Percentiles rank a stretch among this genome's conserved stretches.
Evolutionary conservation across 257 asterid genomes (phyloP).

Genomic region (Solanum arcanum): DNA sequence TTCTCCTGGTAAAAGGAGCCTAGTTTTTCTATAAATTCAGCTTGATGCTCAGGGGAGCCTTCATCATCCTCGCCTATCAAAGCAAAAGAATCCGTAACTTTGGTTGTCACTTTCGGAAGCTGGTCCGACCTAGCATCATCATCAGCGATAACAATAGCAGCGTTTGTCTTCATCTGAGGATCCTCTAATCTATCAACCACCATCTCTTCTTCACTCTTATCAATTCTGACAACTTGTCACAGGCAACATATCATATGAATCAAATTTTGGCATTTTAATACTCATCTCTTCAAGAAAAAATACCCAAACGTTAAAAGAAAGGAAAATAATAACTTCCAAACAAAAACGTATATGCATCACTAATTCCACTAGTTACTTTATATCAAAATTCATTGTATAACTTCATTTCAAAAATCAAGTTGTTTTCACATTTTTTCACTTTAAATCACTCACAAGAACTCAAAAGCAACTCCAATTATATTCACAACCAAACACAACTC

Average conservation of each 20-base stretch:
- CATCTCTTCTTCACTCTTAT: conserved; percentile 40
- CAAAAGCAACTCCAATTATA: too few species aligned
- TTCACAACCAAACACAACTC: too few species aligned
- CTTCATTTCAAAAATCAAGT: too few species aligned
- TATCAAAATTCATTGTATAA: too few species aligned
- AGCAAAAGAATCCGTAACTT: conserved; percentile 12
- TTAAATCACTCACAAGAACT: too few species aligned
- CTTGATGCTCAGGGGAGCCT: conserved; percentile 83
- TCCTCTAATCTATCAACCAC: conserved; percentile 6
- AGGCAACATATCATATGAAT: background rate
- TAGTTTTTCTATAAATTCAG: conserved; percentile 57
- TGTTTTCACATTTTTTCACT: too few species aligned
- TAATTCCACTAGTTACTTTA: background rate
- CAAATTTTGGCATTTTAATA: background rate
- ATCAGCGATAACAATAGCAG: background rate
- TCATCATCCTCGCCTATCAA: conserved; percentile 34
- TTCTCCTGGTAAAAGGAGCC: conserved; percentile 55
- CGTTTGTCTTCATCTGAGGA: background rate
- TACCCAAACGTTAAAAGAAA: background rate
- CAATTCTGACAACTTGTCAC: conserved; percentile 26
- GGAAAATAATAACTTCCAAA: background rate
- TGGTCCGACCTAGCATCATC: conserved; percentile 8
- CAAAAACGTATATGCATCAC: background rate
- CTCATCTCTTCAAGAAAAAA: background rate
- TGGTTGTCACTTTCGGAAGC: conserved; percentile 4